These are phyloP conservation scores for Eudorina sp. DNA, from an alignment of 139 green algal species.

Conservation along the genomic window DNA sequence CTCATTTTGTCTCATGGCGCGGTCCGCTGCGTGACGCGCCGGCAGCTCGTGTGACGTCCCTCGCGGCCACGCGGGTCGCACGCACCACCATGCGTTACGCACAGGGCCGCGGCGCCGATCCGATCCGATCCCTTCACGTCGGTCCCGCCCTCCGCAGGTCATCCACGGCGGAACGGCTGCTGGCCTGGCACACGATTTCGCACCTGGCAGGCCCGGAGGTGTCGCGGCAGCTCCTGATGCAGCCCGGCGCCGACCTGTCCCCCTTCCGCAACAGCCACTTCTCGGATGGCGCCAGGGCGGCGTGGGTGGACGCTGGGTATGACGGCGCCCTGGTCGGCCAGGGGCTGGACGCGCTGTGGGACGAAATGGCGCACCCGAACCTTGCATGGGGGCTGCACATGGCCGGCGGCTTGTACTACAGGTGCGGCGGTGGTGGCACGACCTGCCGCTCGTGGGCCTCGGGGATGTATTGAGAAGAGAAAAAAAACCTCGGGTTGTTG, in stretches of 20 bases:
- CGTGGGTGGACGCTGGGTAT: conserved; percentile 16
- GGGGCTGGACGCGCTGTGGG: background rate
- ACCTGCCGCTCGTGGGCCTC: background rate
- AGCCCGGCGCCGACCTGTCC: background rate
- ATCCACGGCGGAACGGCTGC: background rate
- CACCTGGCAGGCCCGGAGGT: background rate
- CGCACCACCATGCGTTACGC: no score
- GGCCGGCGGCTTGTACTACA: background rate
- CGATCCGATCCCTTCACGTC: no score
- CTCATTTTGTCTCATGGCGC: no score
- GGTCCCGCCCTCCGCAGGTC: background rate
- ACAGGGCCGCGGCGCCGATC: no score
- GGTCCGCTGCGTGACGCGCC: no score
- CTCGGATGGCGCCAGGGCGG: background rate
- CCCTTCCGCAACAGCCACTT: conserved; percentile 31
- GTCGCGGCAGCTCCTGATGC: background rate
- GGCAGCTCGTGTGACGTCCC: no score
- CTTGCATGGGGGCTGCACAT: conserved; percentile 23
- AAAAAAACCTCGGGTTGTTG: no score
- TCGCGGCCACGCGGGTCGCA: no score
- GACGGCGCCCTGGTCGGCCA: background rate
- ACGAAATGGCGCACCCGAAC: background rate
- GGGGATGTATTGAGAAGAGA: background rate
- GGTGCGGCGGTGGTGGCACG: conserved; percentile 7
- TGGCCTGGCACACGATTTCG: conserved; percentile 17